Base-by-base conservation (phyloP, 805 yeast genomes). In the Yamadazyma phyllophila region DNA sequence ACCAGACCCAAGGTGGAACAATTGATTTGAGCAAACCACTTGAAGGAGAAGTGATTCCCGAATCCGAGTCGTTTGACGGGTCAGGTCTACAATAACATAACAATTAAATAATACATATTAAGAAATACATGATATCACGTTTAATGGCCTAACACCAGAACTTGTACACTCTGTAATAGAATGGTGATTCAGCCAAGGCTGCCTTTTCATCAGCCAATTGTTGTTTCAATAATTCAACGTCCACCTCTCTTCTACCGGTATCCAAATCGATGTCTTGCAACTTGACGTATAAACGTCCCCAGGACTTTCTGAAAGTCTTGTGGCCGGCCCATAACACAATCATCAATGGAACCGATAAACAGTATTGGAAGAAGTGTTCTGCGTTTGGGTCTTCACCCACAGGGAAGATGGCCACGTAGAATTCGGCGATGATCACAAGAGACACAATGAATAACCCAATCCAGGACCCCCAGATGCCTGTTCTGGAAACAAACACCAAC, bases 341-440 rank as follows among this genome's bases (percentile, higher is more conserved):
- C 63, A 76, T 68, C 30, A 74, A 67, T 13, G 74, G 69, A 36
- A 76, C 63, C 32, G 79, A 76, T 48, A 78, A 59, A 62, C 81
- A 80, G 47, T 73, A 63, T 56, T 78, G 68, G 69, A 81, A 78
- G 62, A 80, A 80, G 4, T 60, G 60, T 27, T 53, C 56, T 9
- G 69, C 74, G 47, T 44, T 58, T n/a, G 52, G 42, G 1, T 46
- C 36, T 4, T 31, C 51, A 16, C 63, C 69, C 39, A 63, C 60
- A 32, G 76, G 76, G 58, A 58, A 70, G 43, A 69, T 55, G 2
- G 76, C 63, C 5, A 67, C 61, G 67, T 73, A 71, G 43, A 71
- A 56, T 48, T 67, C 68, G 20, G 71, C 70, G 33, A 59, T 55
- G 27, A 71, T 64, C 45, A 69, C 58, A 31, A 68, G 59, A 3